These are phyloP conservation scores for Agrocybe pediades DNA, from an alignment of 768 basidiomycete genomes.

Conservation along the genomic window DNA sequence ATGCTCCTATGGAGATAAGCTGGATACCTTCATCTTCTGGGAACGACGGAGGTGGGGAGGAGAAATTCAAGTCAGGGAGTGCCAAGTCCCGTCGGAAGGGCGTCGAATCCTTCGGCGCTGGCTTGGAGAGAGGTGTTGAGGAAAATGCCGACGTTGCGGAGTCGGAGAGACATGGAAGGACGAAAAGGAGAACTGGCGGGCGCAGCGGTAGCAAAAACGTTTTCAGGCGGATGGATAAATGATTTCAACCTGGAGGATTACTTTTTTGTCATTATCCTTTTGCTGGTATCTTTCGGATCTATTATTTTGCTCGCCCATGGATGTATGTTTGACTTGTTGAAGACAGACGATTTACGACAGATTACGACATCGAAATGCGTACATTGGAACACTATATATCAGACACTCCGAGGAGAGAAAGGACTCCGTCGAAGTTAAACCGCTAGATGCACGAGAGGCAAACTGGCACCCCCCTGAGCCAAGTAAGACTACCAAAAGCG, in stretches of 20 bases:
- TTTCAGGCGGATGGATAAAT: conserved; percentile 46
- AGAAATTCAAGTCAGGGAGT: conserved; percentile 29
- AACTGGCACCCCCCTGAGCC: neutral
- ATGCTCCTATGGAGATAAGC: conserved; percentile 81
- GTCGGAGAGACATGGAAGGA: conserved; percentile 77
- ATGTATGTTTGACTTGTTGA: neutral
- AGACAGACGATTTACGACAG: neutral
- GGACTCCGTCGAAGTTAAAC: conserved; percentile 3
- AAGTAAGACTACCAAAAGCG: neutral
- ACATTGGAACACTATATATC: neutral
- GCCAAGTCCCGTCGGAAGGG: conserved; percentile 49
- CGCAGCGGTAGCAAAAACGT: conserved; percentile 92
- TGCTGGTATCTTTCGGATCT: neutral
- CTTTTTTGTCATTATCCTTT: neutral
- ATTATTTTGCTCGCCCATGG: neutral
- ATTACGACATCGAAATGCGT: conserved; percentile 1
- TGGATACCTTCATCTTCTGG: conserved; percentile 67
- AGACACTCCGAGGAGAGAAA: conserved; percentile 6
- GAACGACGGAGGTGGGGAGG: conserved; percentile 32
- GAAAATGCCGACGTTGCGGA: conserved; percentile 56
- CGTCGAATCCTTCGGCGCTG: conserved; percentile 82
- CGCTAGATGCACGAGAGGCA: neutral
- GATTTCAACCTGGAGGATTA: neutral
- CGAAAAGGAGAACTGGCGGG: conserved; percentile 71
- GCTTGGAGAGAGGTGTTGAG: conserved; percentile 80